Conservation (phyloP, 2,329 filamentous ascomycete genomes). For the Fusarium nelsonii region DNA sequence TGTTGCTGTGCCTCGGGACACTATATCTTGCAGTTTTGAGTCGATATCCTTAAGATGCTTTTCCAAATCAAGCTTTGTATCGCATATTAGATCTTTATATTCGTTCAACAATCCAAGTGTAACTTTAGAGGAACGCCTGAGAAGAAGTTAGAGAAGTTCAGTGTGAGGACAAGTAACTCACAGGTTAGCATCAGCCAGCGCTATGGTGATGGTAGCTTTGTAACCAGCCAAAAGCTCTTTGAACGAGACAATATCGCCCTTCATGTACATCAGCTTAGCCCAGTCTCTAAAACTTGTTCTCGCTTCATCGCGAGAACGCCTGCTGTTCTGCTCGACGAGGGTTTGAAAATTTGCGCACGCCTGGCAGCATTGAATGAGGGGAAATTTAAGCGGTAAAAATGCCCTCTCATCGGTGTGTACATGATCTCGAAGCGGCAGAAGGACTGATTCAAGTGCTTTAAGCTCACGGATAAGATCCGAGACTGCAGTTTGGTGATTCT, state of each 20-base stretch:
- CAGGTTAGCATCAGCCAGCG: conserved; percentile 41
- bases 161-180: conserved; percentile 3
- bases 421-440: conserved; percentile 5
- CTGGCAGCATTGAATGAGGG: conserved; percentile 56
- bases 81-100: conserved; percentile 40
- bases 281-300: conserved; percentile 56
- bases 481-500: conserved; percentile 26
- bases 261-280: conserved; percentile 59
- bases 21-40: conserved; percentile 18
- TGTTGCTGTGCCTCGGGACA: not conserved
- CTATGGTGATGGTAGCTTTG: conserved; percentile 49
- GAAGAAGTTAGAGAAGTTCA: not conserved
- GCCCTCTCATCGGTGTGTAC: conserved; percentile 17
- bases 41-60: conserved; percentile 23
- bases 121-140: conserved; percentile 2
- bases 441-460: not conserved
- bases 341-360: conserved; percentile 57
- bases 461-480: conserved; percentile 27
- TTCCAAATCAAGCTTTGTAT: conserved; percentile 39
- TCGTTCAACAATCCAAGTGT: conserved; percentile 33
- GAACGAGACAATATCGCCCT: conserved; percentile 57
- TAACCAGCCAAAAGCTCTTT: conserved; percentile 56
- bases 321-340: conserved; percentile 52
- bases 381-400: conserved; percentile 46
- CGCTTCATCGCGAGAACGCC: not conserved